Percentiles rank a stretch among this genome's conserved stretches.
Conservation (phyloP, 768 basidiomycete species). For the Mycena belliarum region DNA sequence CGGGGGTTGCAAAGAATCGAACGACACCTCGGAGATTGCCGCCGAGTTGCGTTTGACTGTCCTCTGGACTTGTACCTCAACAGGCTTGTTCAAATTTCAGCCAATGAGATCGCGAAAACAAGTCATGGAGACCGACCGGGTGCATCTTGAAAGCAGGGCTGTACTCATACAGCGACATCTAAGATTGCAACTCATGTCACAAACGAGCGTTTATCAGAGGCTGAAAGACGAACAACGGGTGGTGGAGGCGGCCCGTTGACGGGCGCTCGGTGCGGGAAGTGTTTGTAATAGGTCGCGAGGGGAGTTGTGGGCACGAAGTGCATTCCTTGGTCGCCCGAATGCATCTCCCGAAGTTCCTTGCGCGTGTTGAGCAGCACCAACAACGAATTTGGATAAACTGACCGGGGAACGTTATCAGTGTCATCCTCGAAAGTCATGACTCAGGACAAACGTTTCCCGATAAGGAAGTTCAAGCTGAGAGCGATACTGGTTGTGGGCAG, state of each 20-base stretch:
- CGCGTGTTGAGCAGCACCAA: conserved; percentile 35
- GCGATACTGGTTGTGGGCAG: conserved; percentile 45
- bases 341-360: conserved; percentile 29
- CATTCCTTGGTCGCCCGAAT: conserved; percentile 10
- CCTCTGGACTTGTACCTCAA: conserved; percentile 1
- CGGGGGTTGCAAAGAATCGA: not conserved
- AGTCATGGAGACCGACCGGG: not conserved
- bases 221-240: not conserved
- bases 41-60: conserved; percentile 4
- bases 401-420: not conserved
- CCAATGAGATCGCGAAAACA: too few relatives aligned
- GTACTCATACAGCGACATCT: not conserved
- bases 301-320: not conserved
- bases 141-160: conserved; percentile 7
- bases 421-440: not conserved
- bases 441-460: conserved; percentile 41
- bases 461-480: conserved; percentile 50
- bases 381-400: conserved; percentile 38
- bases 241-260: not conserved
- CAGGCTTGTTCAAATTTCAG: not conserved
- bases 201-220: not conserved
- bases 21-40: not conserved
- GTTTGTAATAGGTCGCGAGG: conserved; percentile 5
- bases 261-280: conserved; percentile 14
- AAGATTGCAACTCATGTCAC: not conserved